Evolutionary conservation across 768 basidiomycete species (phyloP).

Genomic region (Leucocoprinus sp.): DNA sequence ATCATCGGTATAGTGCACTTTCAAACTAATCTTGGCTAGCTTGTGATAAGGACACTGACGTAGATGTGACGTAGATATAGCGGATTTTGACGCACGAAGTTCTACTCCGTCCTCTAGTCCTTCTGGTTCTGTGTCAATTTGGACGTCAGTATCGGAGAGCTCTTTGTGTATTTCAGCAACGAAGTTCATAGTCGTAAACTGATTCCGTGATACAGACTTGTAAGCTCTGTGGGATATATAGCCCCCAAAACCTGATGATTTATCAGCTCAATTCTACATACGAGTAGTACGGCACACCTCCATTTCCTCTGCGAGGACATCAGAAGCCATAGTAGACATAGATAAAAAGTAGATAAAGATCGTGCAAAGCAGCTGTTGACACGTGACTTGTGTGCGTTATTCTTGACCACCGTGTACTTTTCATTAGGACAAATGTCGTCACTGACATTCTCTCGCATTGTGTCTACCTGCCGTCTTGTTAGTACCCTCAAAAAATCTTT

Average conservation of each 20-base stretch:
- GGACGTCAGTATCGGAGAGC: conserved; percentile 72
- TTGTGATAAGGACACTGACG: conserved; percentile 10
- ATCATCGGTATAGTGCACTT: conserved; percentile 66
- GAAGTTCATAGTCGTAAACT: conserved; percentile 20
- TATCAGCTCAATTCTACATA: conserved; percentile 12
- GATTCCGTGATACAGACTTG: conserved; percentile 57
- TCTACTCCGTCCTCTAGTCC: conserved; percentile 57
- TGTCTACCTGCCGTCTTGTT: background rate
- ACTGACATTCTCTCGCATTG: conserved; percentile 1
- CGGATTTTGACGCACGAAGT: conserved; percentile 32
- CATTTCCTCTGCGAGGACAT: conserved; percentile 78
- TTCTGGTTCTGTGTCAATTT: conserved; percentile 86
- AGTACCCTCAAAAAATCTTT: background rate
- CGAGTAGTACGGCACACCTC: conserved; percentile 46
- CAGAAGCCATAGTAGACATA: conserved; percentile 44
- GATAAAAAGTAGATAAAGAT: background rate
- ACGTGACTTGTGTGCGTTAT: conserved; percentile 8
- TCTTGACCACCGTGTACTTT: background rate
- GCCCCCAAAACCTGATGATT: conserved; percentile 75
- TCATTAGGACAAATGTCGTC: conserved; percentile 6
- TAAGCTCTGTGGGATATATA: conserved; percentile 91
- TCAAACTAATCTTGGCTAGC: conserved; percentile 66
- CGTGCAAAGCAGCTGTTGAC: background rate
- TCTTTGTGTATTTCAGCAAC: conserved; percentile 58
- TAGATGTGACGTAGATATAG: conserved; percentile 11